Evolutionary conservation across 2,329 filamentous ascomycete genomes (phyloP).

Genomic region (Penicillium sclerotigenum): DNA sequence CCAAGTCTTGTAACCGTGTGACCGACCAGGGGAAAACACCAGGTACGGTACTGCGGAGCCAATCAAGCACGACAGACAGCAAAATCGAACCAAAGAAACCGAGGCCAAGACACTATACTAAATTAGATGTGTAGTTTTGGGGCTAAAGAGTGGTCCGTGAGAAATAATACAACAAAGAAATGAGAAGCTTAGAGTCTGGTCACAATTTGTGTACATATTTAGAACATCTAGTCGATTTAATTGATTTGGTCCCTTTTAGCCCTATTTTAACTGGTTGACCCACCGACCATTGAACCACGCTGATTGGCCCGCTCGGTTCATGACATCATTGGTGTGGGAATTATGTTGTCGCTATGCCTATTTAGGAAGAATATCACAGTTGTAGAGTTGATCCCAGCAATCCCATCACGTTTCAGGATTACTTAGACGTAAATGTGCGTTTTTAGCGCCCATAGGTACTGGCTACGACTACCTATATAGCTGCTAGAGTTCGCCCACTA

Average conservation of each 20-base stretch:
- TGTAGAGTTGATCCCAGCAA: conserved; percentile 8
- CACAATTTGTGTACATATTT: conserved; percentile 1
- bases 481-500: not conserved
- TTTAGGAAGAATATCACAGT: conserved; percentile 14
- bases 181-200: not conserved
- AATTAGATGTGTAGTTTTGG: not conserved
- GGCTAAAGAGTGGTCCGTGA: not conserved
- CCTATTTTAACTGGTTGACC: not conserved
- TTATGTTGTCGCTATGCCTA: conserved; percentile 10
- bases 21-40: not conserved
- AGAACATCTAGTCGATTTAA: not conserved
- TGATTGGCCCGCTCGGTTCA: conserved; percentile 23
- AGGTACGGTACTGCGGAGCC: not conserved
- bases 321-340: conserved; percentile 18
- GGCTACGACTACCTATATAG: not conserved
- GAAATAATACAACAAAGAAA: too few relatives aligned
- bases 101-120: not conserved
- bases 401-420: conserved; percentile 16
- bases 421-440: conserved; percentile 8
- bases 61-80: not conserved
- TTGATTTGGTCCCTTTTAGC: not conserved
- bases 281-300: not conserved
- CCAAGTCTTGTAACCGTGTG: not conserved
- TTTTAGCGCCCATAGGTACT: not conserved
- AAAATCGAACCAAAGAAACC: not conserved